These are phyloP conservation scores for Metarhizium album DNA, from an alignment of 2,329 filamentous ascomycete species.

Conservation along the genomic window DNA sequence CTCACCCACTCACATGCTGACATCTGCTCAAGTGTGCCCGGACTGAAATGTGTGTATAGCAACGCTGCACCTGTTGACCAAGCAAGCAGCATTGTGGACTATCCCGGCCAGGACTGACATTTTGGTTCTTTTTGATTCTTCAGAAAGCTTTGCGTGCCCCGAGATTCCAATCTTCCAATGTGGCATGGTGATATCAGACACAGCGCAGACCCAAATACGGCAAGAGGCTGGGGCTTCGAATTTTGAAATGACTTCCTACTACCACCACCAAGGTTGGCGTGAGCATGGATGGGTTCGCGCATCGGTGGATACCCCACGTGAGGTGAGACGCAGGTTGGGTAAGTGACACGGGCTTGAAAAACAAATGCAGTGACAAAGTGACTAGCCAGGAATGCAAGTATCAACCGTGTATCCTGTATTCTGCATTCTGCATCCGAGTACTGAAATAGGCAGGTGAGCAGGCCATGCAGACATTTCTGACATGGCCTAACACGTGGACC, in stretches of 20 bases:
- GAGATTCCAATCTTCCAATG: not conserved
- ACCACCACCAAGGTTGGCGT: constrained; percentile 1
- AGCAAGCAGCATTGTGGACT: no score
- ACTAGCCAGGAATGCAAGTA: no score
- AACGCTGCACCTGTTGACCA: no score
- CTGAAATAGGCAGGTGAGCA: not conserved
- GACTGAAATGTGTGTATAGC: no score
- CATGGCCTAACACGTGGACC: constrained; percentile 11
- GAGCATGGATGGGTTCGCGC: constrained; percentile 11
- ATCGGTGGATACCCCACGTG: constrained; percentile 13
- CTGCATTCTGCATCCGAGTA: no score
- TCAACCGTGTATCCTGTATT: no score
- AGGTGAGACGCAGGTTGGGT: constrained; percentile 7
- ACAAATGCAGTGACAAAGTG: not conserved
- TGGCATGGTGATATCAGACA: not conserved
- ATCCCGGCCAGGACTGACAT: no score
- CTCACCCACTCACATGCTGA: no score
- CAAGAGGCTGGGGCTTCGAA: not conserved
- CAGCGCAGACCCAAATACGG: not conserved
- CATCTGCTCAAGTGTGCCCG: no score
- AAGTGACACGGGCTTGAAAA: not conserved
- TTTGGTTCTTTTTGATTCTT: no score
- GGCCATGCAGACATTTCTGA: not conserved
- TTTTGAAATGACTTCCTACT: not conserved
- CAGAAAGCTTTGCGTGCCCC: no score